Base-by-base conservation (phyloP, 108 stramenopile species). In the Asterionellopsis glacialis region DNA sequence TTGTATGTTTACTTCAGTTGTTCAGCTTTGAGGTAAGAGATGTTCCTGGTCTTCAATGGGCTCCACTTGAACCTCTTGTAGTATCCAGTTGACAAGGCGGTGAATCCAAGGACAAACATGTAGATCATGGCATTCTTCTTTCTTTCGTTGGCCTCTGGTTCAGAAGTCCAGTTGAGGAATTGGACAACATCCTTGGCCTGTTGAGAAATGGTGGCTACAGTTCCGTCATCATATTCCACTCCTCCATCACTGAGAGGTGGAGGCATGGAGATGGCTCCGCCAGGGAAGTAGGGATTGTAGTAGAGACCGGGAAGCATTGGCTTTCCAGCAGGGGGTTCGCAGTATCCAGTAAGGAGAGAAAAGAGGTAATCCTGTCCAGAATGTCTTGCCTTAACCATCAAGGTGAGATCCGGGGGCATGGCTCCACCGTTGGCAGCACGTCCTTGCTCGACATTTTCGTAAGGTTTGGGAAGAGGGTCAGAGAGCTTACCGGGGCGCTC, bases 361-460 rank as follows among this genome's bases (percentile, higher is more conserved):
- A 98, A 95, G 45, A 99, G 77, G 81, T 99, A 99, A 69, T 99
- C 95, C 51, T 88, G 87, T 56, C 98, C 98, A 41, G 74, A 67
- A 76, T 96, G 96, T 63, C 98, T 92, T 5, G 97, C 97, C 92
- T 99, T 99, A 76, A 94, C 94, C 90, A 99, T 97, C 41, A 99
- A 83, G 50, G 83, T 85, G 19, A 99, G 75, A 67, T 99, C 98
- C 24, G 98, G 98, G n/a, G 98, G 98, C 52, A 89, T 84, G 1
- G 98, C 97, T 28, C 98, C 98, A 66, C 91, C 92, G 79, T 99
- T 99, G 60, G 97, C 97, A 41, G 93, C 75, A 59, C 96, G 96
- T 21, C 89, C 98, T 22, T 84, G 80, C 55, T 96, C 97, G 69
- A 97, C 93, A 70, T 99, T 99, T 57, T 78, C 73, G 71, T 99